Evolutionary conservation across 148 eudicot species (phyloP).

Genomic region (Gaultheria prostrata): DNA sequence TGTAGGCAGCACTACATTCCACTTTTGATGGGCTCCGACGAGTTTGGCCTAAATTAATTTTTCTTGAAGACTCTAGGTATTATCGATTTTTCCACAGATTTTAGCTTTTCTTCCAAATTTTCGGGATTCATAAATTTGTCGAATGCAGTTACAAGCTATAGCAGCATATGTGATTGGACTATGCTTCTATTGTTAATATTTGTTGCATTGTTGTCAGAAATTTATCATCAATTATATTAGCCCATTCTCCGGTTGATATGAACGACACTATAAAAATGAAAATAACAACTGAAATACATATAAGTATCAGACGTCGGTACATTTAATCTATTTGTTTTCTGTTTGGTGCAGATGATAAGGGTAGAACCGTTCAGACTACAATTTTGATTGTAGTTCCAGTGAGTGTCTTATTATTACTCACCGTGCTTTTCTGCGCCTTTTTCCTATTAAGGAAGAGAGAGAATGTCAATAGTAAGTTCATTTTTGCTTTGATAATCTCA

Average conservation of each 20-base stretch:
- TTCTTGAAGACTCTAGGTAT: neutral
- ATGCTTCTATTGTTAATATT: neutral
- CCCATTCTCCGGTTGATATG: neutral
- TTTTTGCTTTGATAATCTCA: neutral
- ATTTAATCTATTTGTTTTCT: neutral
- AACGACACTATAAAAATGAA: neutral
- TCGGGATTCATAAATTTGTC: neutral
- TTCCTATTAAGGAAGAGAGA: conserved; percentile 13
- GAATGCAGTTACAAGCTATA: neutral
- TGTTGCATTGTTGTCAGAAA: neutral
- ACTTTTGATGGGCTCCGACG: neutral
- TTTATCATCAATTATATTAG: neutral
- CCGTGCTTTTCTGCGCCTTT: neutral
- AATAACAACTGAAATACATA: neutral
- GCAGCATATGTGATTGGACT: neutral
- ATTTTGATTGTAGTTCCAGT: conserved; percentile 10
- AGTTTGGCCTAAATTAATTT: neutral
- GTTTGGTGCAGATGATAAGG: neutral
- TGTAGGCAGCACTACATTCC: neutral
- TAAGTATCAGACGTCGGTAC: neutral
- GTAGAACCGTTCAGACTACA: neutral
- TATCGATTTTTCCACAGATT: neutral
- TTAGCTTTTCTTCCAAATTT: neutral
- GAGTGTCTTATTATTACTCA: conserved; percentile 9
- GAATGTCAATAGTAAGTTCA: neutral